Conservation (phyloP, 768 basidiomycete genomes). For the Boletus sp. region DNA sequence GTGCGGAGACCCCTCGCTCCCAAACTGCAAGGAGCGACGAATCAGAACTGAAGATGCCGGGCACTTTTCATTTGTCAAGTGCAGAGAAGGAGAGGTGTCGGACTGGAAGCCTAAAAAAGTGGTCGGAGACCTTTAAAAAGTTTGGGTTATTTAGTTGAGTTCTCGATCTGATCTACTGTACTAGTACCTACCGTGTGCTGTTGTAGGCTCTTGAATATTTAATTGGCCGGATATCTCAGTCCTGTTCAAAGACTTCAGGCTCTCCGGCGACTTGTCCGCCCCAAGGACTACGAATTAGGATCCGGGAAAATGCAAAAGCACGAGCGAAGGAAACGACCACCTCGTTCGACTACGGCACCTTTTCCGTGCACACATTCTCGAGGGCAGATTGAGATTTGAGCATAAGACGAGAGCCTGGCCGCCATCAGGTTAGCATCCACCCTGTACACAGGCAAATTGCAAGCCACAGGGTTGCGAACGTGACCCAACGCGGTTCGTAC, state of each 20-base stretch:
- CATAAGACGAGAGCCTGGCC: background rate
- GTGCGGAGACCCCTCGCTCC: conserved; percentile 3
- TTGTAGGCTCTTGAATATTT: background rate
- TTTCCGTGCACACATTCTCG: background rate
- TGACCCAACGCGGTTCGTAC: too few species aligned
- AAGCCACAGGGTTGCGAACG: background rate
- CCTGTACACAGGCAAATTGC: background rate
- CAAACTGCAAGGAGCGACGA: conserved; percentile 24
- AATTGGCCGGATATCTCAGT: background rate
- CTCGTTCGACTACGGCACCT: background rate
- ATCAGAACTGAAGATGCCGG: conserved; percentile 45
- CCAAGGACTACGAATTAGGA: background rate
- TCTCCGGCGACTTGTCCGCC: background rate
- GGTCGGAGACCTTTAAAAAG: conserved; percentile 21
- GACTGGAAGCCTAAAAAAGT: conserved; percentile 8
- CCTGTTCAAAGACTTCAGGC: background rate
- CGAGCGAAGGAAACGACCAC: background rate
- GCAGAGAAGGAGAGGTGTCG: conserved; percentile 2
- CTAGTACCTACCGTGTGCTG: background rate
- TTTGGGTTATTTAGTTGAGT: conserved; percentile 24
- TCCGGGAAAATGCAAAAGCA: background rate
- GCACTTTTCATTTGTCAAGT: conserved; percentile 41
- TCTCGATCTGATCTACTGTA: background rate
- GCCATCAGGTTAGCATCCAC: background rate
- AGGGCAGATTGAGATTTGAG: background rate